These are phyloP conservation scores for Colletotrichum liaoningense DNA, from an alignment of 2,329 filamentous ascomycete genomes.

Conservation along the genomic window DNA sequence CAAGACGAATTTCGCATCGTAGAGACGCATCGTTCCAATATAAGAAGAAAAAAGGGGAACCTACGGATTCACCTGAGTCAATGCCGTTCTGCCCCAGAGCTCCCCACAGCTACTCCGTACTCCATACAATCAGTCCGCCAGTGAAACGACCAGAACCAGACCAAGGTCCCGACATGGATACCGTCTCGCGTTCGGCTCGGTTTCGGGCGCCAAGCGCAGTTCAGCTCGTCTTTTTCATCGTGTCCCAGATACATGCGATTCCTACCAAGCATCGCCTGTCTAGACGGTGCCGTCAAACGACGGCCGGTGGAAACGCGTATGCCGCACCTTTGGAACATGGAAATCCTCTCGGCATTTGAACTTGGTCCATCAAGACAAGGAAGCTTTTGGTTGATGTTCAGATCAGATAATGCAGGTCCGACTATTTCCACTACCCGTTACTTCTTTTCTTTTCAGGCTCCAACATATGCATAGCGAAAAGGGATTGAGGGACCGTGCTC, in stretches of 20 bases:
- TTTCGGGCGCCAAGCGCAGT: background rate
- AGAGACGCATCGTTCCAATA: background rate
- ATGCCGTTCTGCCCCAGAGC: background rate
- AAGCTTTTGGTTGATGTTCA: background rate
- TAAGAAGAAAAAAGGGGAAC: background rate
- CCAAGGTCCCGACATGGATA: background rate
- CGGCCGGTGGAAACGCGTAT: no score
- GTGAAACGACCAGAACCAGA: background rate
- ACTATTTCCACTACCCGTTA: background rate
- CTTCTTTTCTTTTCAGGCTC: background rate
- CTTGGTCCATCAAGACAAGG: background rate
- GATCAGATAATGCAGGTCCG: conserved; percentile 9
- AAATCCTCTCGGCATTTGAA: background rate
- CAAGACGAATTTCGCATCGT: no score
- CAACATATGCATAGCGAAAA: background rate
- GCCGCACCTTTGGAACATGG: background rate
- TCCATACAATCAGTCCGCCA: background rate
- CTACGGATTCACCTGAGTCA: background rate
- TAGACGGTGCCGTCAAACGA: background rate
- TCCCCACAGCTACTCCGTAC: background rate
- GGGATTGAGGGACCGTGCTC: background rate
- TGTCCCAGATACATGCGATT: background rate
- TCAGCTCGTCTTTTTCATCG: background rate
- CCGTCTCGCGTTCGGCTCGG: background rate
- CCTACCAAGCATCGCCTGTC: background rate